Evolutionary conservation across 2,329 filamentous ascomycete genomes (phyloP), one percentile per base, ranked within the genome.

Genomic region (Xylaria arbuscula): DNA sequence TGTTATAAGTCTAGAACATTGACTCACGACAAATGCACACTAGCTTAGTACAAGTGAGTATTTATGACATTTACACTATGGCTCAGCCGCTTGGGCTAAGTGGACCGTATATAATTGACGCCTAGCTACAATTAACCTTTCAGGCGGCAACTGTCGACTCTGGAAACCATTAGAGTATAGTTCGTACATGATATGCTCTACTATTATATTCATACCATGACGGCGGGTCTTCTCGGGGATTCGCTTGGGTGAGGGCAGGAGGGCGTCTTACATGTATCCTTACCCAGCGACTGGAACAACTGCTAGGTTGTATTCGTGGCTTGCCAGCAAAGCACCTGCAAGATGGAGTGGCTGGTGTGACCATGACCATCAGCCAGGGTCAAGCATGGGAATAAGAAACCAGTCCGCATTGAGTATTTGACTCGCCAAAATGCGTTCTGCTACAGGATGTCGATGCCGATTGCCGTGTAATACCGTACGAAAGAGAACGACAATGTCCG

Each of bases 221-320:
- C n/a, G n/a, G n/a, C n/a, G n/a, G n/a, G n/a, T n/a, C 45, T 62
- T 59, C 58, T 59, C 58, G 58, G 64, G 32, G 28, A 38, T 28
- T 17, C n/a, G 10, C 1, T 36, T 54, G 36, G 51, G 36, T 19
- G 50, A 55, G 6, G n/a, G 36, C n/a, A 57, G 24, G 51, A 47
- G 51, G 32, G 19, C 17, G 28, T 34, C 34, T 50, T 40, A 36
- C 32, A 28, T 28, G 28, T 28, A 28, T 28, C 28, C 22, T 60
- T 45, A 42, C 38, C 3, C 17, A 17, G 28, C n/a, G 53, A 55
- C 9, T 36, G 34, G 32, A 10, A 34, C 17, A 38, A 38, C 19
- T 55, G 40, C 48, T 54, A 32, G 53, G 47, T 59, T 42, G 38
- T 28, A 36, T 57, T 42, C 19, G 57, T 57, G 58, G 58, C 58